Conservation (phyloP, 2,329 filamentous ascomycete genomes). For the Scleromitrula shiraiana region DNA sequence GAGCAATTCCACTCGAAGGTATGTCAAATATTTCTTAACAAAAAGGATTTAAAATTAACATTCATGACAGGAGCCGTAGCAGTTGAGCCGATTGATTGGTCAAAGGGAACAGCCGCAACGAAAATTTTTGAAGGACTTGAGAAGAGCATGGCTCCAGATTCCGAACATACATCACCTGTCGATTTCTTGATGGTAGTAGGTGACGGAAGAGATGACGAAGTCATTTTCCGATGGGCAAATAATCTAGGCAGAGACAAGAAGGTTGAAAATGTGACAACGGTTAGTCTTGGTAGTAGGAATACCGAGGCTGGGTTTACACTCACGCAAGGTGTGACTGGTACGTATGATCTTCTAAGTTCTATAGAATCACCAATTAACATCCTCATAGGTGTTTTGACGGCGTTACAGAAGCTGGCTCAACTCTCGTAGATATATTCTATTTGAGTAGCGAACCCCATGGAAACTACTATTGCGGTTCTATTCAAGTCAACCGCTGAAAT, state of each 20-base stretch:
- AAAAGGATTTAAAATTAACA: neutral
- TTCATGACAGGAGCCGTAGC: constrained; percentile 53
- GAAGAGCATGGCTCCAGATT: constrained; percentile 31
- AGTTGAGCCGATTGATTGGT: constrained; percentile 79
- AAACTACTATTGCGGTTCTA: too few relatives aligned
- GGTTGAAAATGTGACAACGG: constrained; percentile 68
- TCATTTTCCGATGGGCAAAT: constrained; percentile 93
- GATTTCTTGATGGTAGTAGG: constrained; percentile 88
- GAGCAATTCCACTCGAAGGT: constrained; percentile 70
- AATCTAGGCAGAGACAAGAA: constrained; percentile 50
- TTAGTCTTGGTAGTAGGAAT: constrained; percentile 78
- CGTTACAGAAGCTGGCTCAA: constrained; percentile 42
- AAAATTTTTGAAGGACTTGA: constrained; percentile 59
- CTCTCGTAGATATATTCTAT: constrained; percentile 2
- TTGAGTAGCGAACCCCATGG: neutral
- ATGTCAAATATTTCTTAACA: constrained; percentile 6
- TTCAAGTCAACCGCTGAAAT: too few relatives aligned
- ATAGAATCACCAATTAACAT: constrained; percentile 5
- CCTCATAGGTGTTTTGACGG: constrained; percentile 41
- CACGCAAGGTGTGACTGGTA: constrained; percentile 87
- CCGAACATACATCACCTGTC: constrained; percentile 37
- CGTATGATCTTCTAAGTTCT: constrained; percentile 31
- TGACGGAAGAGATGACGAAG: constrained; percentile 87
- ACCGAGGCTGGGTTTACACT: constrained; percentile 80
- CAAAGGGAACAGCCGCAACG: constrained; percentile 76